Base-by-base conservation (phyloP, 208 protist genomes). In the Leishmania mexicana region DNA sequence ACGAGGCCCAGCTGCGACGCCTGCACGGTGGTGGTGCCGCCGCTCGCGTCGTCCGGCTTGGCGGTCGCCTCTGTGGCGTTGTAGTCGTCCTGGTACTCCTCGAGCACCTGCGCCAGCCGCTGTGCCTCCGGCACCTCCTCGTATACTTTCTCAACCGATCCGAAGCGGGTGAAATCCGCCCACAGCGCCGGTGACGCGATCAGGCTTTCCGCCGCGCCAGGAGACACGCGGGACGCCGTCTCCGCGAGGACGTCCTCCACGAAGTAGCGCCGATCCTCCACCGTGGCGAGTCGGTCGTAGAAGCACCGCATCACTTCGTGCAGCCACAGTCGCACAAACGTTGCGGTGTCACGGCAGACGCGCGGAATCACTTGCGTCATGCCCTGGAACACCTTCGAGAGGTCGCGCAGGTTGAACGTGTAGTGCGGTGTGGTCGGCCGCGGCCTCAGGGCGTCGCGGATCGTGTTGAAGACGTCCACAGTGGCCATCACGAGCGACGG, bases 401-500 rank as follows among this genome's bases (percentile, higher is more conserved):
- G 85, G 83, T 99, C 99, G 76, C 99, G 96, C 21, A 99, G 89
- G 81, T 99, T 99, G 92, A 99, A 99, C 4, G 98, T 99, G 91
- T 99, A 99, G 89, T 99, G 99, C 62, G 97, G 92, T 78, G 99
- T 99, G 49, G 93, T 87, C 28, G 99, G 99, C 42, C 97, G 99
- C 58, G 99, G 99, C 3, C 99, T 93, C 74, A 99, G 89, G 15
- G 87, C 90, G 8, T 96, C 88, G 42, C 92, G 88, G n/a, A 99
- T 88, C 57, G 90, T 92, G 78, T 91, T 91, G 88, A 99, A 99
- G 13, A 99, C 87, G 47, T 98, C 96, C 28, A 99, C 90, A 71
- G 90, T 96, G 21, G 92, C 95, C 53, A 86, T 83, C 54, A 99
- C 97, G 45, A 99, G 76, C 28, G 85, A 21, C 24, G 90, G 88